Conservation (phyloP, 2,329 filamentous ascomycete genomes). For the Cladosporium sp. region DNA sequence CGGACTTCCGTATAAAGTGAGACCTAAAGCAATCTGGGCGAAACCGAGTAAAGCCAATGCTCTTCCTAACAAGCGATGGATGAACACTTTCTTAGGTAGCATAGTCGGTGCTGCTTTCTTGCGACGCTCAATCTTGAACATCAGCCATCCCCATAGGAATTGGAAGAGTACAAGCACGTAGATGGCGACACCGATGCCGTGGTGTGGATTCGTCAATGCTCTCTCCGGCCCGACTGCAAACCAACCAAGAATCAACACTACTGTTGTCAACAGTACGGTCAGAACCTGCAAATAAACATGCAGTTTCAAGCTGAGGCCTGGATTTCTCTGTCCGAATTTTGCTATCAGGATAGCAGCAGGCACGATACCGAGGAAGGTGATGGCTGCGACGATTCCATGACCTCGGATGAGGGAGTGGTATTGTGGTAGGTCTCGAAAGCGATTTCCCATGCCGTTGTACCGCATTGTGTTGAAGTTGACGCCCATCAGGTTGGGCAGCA, state of each 20-base stretch:
- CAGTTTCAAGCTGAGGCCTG: slow-evolving; percentile 59
- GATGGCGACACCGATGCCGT: slow-evolving; percentile 76
- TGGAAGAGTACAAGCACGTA: slow-evolving; percentile 71
- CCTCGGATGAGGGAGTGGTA: slow-evolving; percentile 69
- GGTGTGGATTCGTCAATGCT: slow-evolving; percentile 75
- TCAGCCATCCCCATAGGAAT: slow-evolving; percentile 63
- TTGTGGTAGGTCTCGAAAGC: slow-evolving; percentile 63
- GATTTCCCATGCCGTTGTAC: slow-evolving; percentile 85
- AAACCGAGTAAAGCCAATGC: slow-evolving; percentile 76
- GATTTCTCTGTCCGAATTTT: slow-evolving; percentile 62
- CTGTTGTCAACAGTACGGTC: slow-evolving; percentile 63
- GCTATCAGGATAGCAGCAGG: slow-evolving; percentile 70
- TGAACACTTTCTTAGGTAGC: slow-evolving; percentile 50
- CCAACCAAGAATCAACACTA: slow-evolving; percentile 70
- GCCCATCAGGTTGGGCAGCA: slow-evolving; percentile 72
- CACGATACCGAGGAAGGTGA: slow-evolving; percentile 70
- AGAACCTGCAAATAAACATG: slow-evolving; percentile 73
- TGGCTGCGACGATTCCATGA: slow-evolving; percentile 67
- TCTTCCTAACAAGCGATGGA: slow-evolving; percentile 87
- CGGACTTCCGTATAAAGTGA: slow-evolving; percentile 90
- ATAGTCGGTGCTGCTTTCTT: slow-evolving; percentile 48
- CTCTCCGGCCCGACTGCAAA: slow-evolving; percentile 71
- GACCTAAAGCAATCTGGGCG: slow-evolving; percentile 78
- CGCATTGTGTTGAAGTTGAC: slow-evolving; percentile 77
- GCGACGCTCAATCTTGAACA: slow-evolving; percentile 48